Evolutionary conservation across 2,329 filamentous ascomycete genomes (phyloP).

Genomic region (Aulographum hederae): DNA sequence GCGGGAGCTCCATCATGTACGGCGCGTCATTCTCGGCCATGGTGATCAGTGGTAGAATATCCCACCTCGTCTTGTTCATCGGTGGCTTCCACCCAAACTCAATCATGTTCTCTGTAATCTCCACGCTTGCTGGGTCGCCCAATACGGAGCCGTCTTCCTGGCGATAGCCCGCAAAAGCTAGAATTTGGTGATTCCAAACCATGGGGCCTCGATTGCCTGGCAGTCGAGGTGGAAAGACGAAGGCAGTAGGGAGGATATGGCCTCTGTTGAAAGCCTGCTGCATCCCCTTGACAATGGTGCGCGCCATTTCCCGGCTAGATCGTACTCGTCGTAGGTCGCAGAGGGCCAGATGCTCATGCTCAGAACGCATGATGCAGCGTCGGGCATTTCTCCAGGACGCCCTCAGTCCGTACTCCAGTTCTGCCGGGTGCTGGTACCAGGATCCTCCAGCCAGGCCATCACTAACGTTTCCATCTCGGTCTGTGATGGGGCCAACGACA

Average conservation of each 20-base stretch:
- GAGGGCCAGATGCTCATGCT: too few relatives aligned
- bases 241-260: slow-evolving; percentile 6
- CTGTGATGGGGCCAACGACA: too few relatives aligned
- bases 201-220: slow-evolving; percentile 9
- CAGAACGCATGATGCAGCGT: too few relatives aligned
- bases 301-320: too few relatives aligned
- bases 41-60: slow-evolving; percentile 12
- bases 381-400: too few relatives aligned
- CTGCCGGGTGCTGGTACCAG: too few relatives aligned
- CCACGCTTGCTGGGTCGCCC: slow-evolving; percentile 11
- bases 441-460: too few relatives aligned
- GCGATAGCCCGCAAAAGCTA: slow-evolving; percentile 12
- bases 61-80: slow-evolving; percentile 8
- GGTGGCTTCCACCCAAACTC: slow-evolving; percentile 12
- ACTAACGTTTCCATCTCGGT: too few relatives aligned
- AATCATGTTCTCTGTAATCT: slow-evolving; percentile 11
- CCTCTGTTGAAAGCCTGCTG: too few relatives aligned
- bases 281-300: too few relatives aligned
- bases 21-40: slow-evolving; percentile 12
- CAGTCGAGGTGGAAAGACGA: slow-evolving; percentile 11
- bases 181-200: slow-evolving; percentile 12
- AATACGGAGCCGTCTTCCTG: slow-evolving; percentile 9
- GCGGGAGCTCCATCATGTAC: slow-evolving; percentile 9
- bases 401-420: too few relatives aligned
- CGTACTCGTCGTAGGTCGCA: too few relatives aligned